phyloP scores from a whole-genome alignment of 768 basidiomycete genomes.

The Russula abietina region DNA sequence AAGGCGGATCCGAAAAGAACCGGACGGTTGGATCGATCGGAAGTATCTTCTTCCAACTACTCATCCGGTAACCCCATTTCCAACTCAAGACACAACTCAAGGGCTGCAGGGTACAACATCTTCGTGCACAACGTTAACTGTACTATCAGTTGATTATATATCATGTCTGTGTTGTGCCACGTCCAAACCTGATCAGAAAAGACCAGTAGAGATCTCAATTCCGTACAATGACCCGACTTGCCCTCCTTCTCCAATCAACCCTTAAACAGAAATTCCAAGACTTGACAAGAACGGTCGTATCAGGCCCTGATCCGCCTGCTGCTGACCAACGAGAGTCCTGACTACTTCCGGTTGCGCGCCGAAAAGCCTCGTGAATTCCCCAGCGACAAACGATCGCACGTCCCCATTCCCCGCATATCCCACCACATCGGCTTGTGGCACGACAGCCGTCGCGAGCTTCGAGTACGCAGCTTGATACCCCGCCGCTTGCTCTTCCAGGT shows the following conservation, averaged over 20 bases:
- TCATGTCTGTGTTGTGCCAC: too few species aligned
- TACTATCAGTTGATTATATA: too few species aligned
- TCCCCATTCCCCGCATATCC: constrained; percentile 52
- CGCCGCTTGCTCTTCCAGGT: constrained; percentile 83
- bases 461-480: constrained; percentile 96
- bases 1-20: too few species aligned
- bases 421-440: constrained; percentile 51
- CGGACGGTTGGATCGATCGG: too few species aligned
- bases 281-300: constrained; percentile 32
- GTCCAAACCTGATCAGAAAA: too few species aligned
- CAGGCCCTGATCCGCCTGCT: constrained; percentile 22
- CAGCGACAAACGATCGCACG: constrained; percentile 48
- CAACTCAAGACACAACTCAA: too few species aligned
- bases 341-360: constrained; percentile 21
- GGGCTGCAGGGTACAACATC: too few species aligned
- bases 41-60: too few species aligned
- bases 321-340: constrained; percentile 27
- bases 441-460: constrained; percentile 76
- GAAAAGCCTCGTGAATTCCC: constrained; percentile 31
- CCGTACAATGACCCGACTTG: neutral
- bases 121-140: too few species aligned
- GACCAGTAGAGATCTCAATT: too few species aligned
- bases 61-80: too few species aligned
- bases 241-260: neutral
- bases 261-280: constrained; percentile 32